Evolutionary conservation across 2,329 filamentous ascomycete genomes (phyloP), one percentile per base, ranked within the genome.

Genomic region (Trichoderma cornu-damae): DNA sequence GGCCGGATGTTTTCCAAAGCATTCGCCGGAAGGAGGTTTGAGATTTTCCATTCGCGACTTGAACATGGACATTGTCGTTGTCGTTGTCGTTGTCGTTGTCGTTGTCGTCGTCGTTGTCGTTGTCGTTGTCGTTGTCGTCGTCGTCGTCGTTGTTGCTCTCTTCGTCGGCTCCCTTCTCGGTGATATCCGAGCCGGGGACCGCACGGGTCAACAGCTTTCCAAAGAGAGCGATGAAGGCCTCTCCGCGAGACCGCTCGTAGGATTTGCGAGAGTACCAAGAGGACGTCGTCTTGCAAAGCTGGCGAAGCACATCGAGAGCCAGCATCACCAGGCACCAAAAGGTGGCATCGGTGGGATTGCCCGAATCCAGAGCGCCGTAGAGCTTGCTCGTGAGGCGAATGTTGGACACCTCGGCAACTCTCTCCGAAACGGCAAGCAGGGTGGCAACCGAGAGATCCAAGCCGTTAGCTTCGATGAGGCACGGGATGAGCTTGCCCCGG

Each of bases 221-320:
- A 16, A 74, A 74, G 0, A 74, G 61, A 0, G 65, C 68, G 44
- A 74, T 74, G 18, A 74, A 74, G 0, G 71, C 70, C 71, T 96
- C 90, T 4, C 91, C 91, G 47, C 91, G 79, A 4, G 87, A 90
- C 58, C 91, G 77, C 69, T 96, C 91, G 64, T 96, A 96, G 26
- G 83, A 83, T 59, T 92, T 84, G 62, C 91, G 82, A n/a, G 85
- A 84, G 66, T 88, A 95, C 91, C 91, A 96, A 0, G 90, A 74
- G 22, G 67, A 67, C 0, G 69, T 68, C 0, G 70, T 73, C 51
- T 72, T 72, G 34, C 65, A 64, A 1, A 73, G 20, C n/a, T 74
- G 71, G 3, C 70, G 70, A 2, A 68, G 16, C 1, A 58, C 54
- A 28, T 74, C 72, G 16, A 74, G 59, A 42, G 49, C 47, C 3